These are phyloP conservation scores for Venturia pyrina DNA, from an alignment of 2,329 filamentous ascomycete genomes.

Conservation along the genomic window DNA sequence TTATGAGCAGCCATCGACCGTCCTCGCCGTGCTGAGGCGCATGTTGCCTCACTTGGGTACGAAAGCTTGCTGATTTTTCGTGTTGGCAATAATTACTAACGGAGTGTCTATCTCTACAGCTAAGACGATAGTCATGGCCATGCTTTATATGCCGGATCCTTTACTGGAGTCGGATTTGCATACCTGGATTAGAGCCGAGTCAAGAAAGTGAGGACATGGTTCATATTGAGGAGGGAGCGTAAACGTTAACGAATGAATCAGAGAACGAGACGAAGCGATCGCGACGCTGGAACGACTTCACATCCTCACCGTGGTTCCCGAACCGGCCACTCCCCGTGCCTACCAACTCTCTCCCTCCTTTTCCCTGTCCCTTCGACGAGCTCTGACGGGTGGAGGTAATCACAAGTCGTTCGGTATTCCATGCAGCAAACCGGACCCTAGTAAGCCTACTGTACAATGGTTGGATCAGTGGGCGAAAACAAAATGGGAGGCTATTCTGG, in stretches of 20 bases:
- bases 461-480: slow-evolving; percentile 77
- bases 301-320: slow-evolving; percentile 56
- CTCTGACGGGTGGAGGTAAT: slow-evolving; percentile 75
- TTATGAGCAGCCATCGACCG: slow-evolving; percentile 92
- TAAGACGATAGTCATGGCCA: slow-evolving; percentile 90
- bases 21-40: slow-evolving; percentile 89
- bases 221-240: not conserved
- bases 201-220: slow-evolving; percentile 37
- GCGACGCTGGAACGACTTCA: slow-evolving; percentile 76
- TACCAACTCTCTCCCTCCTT: slow-evolving; percentile 76
- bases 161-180: slow-evolving; percentile 75
- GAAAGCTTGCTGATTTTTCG: slow-evolving; percentile 15
- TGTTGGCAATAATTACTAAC: not conserved
- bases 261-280: slow-evolving; percentile 75
- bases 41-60: slow-evolving; percentile 88
- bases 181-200: slow-evolving; percentile 67
- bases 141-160: slow-evolving; percentile 81
- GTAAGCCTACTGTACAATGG: slow-evolving; percentile 57
- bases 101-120: slow-evolving; percentile 39
- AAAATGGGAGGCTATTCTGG: slow-evolving; percentile 93
- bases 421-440: slow-evolving; percentile 46
- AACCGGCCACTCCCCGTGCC: slow-evolving; percentile 52
- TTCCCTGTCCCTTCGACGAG: slow-evolving; percentile 69
- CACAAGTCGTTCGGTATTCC: slow-evolving; percentile 88
- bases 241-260: slow-evolving; percentile 22